Conservation (phyloP, 2,329 filamentous ascomycete species). For the Daldinia sp. region DNA sequence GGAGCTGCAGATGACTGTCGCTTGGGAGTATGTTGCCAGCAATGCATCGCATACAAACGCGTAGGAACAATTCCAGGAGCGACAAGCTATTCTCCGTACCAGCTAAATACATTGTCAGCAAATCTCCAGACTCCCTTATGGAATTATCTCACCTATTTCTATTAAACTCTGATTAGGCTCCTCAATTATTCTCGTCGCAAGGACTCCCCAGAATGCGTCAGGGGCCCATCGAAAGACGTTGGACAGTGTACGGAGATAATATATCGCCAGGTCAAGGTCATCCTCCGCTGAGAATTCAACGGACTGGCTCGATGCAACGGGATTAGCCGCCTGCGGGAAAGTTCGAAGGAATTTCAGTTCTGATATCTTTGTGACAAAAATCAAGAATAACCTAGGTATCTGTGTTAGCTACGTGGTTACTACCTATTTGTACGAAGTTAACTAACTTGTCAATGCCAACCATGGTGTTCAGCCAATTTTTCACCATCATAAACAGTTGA, state of each 20-base stretch:
- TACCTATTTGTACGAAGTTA: neutral
- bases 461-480: constrained; percentile 81
- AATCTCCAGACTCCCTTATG: constrained; percentile 38
- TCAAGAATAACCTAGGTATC: constrained; percentile 65
- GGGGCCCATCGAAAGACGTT: constrained; percentile 78
- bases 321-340: constrained; percentile 43
- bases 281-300: constrained; percentile 65
- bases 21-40: constrained; percentile 56
- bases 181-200: constrained; percentile 72
- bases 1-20: constrained; percentile 56
- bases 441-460: constrained; percentile 72
- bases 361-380: constrained; percentile 70
- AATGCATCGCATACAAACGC: constrained; percentile 74
- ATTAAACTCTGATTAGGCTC: constrained; percentile 60
- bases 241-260: constrained; percentile 80
- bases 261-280: constrained; percentile 81
- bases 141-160: constrained; percentile 63
- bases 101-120: constrained; percentile 55
- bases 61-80: constrained; percentile 76
- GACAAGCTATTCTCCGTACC: constrained; percentile 68
- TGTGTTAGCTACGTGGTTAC: constrained; percentile 40
- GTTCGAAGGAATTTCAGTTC: constrained; percentile 65
- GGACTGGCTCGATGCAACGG: constrained; percentile 46
- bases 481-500: constrained; percentile 80
- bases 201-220: constrained; percentile 75